Percentiles rank a stretch among this genome's conserved stretches.
Conservation (phyloP, 2,329 filamentous ascomycete genomes). For the Talaromyces sp. region DNA sequence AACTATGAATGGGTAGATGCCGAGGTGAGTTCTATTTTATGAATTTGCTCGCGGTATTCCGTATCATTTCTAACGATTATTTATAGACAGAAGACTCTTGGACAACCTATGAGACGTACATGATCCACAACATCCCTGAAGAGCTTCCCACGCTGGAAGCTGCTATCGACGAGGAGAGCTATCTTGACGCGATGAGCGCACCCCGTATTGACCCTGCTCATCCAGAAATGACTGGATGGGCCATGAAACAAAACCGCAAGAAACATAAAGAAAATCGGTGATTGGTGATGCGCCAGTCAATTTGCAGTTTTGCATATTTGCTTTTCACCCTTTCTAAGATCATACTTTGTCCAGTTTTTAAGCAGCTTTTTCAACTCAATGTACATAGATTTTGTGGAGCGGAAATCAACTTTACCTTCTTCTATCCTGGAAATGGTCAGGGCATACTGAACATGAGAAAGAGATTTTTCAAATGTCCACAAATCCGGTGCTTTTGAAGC, state of each 20-base stretch:
- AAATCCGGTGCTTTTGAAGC: background rate
- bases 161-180: conserved; percentile 52
- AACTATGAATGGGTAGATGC: conserved; percentile 76
- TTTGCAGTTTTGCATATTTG: background rate
- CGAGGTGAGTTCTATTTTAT: conserved; percentile 48
- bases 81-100: conserved; percentile 60
- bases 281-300: background rate
- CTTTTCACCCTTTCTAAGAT: background rate
- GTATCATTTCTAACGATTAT: conserved; percentile 1
- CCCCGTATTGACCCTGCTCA: conserved; percentile 41
- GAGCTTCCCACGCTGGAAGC: conserved; percentile 47
- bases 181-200: conserved; percentile 58
- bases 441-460: background rate
- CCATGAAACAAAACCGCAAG: conserved; percentile 38
- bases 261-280: conserved; percentile 19
- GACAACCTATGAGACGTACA: conserved; percentile 66
- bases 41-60: background rate
- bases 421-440: background rate
- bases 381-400: background rate
- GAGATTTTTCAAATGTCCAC: background rate
- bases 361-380: background rate
- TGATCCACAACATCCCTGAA: conserved; percentile 51
- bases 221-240: conserved; percentile 39
- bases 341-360: background rate
- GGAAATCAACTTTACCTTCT: background rate